Percentiles rank a stretch among this genome's conserved stretches.
Conservation (phyloP, 1,284 basidiomycete species). For the Anthracocystis setariae region DNA sequence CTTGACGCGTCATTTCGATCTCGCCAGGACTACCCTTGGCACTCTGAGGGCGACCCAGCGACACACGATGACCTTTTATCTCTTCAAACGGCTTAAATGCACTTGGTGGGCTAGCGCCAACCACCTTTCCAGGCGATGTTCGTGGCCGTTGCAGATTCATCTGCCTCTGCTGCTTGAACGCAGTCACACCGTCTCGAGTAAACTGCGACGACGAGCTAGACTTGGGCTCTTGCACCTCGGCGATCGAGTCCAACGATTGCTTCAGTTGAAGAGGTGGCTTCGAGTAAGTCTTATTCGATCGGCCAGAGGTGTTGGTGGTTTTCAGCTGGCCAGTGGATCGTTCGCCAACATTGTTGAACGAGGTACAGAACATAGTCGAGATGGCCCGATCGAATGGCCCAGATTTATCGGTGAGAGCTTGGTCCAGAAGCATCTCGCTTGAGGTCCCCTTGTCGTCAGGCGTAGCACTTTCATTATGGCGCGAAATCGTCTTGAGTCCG, state of each 20-base stretch:
- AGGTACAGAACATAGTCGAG: constrained; percentile 6
- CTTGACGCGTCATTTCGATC: constrained; percentile 36
- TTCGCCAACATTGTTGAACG: neutral
- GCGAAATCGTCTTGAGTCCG: neutral
- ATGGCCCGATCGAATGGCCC: constrained; percentile 24
- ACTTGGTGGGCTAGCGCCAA: neutral
- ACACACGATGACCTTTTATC: neutral
- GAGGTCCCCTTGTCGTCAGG: constrained; percentile 6
- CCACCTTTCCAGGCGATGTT: neutral
- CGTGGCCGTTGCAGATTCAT: neutral
- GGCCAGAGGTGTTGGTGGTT: too few species aligned
- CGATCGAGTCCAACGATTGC: constrained; percentile 34
- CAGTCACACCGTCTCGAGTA: neutral
- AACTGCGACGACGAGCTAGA: neutral
- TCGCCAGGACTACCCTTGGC: constrained; percentile 10
- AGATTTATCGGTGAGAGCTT: neutral
- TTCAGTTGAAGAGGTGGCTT: neutral
- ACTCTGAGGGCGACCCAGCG: constrained; percentile 15
- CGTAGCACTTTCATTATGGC: neutral
- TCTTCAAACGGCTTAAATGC: neutral
- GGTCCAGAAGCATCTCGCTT: constrained; percentile 6
- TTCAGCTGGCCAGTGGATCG: neutral
- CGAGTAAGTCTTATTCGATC: too few species aligned
- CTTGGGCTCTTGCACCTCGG: constrained; percentile 26
- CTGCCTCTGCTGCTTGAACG: neutral